These are phyloP conservation scores for Eucalyptus leucophloia DNA, from an alignment of 345 rosid species.

Conservation along the genomic window DNA sequence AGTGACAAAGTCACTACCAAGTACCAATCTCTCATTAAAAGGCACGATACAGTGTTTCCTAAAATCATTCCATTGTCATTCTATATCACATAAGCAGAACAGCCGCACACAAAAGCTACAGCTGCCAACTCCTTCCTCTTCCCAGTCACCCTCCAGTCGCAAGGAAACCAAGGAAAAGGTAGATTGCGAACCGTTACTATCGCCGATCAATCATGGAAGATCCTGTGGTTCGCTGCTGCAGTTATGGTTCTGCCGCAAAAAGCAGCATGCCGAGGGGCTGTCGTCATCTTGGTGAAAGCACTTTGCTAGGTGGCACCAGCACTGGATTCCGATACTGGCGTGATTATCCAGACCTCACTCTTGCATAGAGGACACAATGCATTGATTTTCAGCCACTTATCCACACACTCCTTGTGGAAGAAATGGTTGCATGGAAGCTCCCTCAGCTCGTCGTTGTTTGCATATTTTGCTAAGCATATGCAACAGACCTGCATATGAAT, in stretches of 20 bases:
- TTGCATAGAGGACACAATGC: constrained; percentile 97
- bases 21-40: background rate
- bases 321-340: constrained; percentile 19
- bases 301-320: background rate
- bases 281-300: background rate
- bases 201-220: background rate
- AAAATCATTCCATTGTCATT: background rate
- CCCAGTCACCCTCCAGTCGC: background rate
- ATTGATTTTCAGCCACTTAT: constrained; percentile 93
- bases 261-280: background rate
- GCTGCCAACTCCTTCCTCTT: background rate
- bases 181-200: background rate
- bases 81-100: background rate
- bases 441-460: constrained; percentile 87
- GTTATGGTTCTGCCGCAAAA: background rate
- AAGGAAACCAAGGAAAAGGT: background rate
- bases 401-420: constrained; percentile 95
- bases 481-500: constrained; percentile 59
- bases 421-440: constrained; percentile 86
- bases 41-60: background rate
- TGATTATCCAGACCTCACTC: constrained; percentile 57
- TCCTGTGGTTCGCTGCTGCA: background rate
- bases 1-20: background rate
- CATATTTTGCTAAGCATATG: constrained; percentile 88
- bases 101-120: background rate